phyloP scores from a whole-genome alignment of 257 asterid species.

The Ligustrum vulgare region DNA sequence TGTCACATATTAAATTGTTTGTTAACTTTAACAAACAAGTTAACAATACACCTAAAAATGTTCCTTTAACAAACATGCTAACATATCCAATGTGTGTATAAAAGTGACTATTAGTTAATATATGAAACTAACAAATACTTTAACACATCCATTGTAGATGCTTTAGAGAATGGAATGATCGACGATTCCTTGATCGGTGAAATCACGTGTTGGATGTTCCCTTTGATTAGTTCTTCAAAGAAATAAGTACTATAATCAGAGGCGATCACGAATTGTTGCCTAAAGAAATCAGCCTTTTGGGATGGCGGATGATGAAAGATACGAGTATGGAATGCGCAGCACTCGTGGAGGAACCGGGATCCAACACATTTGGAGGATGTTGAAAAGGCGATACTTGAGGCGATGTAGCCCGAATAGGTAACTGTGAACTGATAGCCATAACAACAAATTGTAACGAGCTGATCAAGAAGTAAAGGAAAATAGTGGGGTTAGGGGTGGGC shows the following conservation, averaged over 20 bases:
- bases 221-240: slow-evolving; percentile 52
- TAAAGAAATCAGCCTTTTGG: slow-evolving; percentile 46
- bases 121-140: too few relatives aligned
- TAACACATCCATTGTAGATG: too few relatives aligned
- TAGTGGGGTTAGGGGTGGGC: slow-evolving; percentile 18
- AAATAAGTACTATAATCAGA: slow-evolving; percentile 50
- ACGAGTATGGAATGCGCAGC: slow-evolving; percentile 36
- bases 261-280: slow-evolving; percentile 48
- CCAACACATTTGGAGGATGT: slow-evolving; percentile 49
- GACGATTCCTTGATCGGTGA: slow-evolving; percentile 60
- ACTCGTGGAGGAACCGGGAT: slow-evolving; percentile 61
- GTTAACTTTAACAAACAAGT: too few relatives aligned
- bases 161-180: slow-evolving; percentile 52
- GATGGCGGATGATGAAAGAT: slow-evolving; percentile 40
- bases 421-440: slow-evolving; percentile 93
- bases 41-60: too few relatives aligned
- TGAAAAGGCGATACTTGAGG: slow-evolving; percentile 57
- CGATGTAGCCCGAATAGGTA: slow-evolving; percentile 70
- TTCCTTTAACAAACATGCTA: too few relatives aligned
- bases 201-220: slow-evolving; percentile 35
- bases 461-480: slow-evolving; percentile 36
- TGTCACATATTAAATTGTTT: too few relatives aligned
- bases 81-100: too few relatives aligned
- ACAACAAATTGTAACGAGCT: slow-evolving; percentile 31
- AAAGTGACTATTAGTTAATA: too few relatives aligned